phyloP scores from a whole-genome alignment of 2,329 filamentous ascomycete genomes.

The Sordariomycetes sp. region DNA sequence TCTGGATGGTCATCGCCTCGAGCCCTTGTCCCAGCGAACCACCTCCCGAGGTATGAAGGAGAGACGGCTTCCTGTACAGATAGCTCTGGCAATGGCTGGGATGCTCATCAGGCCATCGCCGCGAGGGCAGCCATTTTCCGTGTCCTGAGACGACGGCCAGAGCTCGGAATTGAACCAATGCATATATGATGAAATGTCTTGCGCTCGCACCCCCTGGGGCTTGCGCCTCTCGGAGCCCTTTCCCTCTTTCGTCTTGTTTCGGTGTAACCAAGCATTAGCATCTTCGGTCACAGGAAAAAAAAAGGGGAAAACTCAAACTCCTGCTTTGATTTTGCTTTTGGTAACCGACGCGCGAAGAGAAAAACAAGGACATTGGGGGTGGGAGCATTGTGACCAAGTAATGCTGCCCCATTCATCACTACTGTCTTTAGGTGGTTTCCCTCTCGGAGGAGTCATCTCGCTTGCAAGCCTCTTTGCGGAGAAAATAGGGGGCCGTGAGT shows the following conservation, averaged over 20 bases:
- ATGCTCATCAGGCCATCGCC: too few relatives aligned
- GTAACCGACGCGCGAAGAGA: not conserved
- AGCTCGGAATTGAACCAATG: not conserved
- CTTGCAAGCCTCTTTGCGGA: not conserved
- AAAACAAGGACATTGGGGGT: not conserved
- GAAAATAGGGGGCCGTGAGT: not conserved
- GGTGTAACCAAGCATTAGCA: not conserved
- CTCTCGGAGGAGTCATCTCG: not conserved
- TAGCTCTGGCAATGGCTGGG: too few relatives aligned
- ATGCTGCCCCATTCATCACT: not conserved
- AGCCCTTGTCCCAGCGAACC: too few relatives aligned
- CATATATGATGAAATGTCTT: not conserved
- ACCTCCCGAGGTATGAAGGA: too few relatives aligned
- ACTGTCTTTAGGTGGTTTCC: not conserved
- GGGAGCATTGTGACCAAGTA: not conserved
- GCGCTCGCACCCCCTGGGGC: too few relatives aligned
- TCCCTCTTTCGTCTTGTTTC: not conserved
- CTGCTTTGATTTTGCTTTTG: not conserved
- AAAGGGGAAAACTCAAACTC: not conserved
- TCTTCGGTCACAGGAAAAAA: not conserved
- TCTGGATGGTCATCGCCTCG: too few relatives aligned
- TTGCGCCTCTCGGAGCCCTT: not conserved
- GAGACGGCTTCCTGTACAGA: too few relatives aligned
- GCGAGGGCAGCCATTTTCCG: too few relatives aligned
- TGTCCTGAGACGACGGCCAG: too few relatives aligned